Conservation (phyloP, 345 rosid genomes). For the Theobroma cacao region DNA sequence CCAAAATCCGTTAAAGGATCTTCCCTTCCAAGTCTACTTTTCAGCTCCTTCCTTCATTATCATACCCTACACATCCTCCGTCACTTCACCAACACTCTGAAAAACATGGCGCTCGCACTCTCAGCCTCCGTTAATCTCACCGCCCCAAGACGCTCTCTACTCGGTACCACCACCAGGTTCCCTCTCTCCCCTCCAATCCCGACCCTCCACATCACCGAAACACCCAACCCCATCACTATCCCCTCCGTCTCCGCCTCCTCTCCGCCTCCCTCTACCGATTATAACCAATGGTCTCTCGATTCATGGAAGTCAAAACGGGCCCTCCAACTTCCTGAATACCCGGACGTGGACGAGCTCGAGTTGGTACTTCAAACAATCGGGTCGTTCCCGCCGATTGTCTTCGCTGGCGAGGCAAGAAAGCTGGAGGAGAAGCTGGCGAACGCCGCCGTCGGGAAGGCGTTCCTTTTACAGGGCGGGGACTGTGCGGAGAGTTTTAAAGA, state of each 20-base stretch:
- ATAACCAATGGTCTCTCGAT: conserved; percentile 25
- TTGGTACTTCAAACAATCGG: conserved; percentile 29
- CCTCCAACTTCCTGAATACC: conserved; percentile 36
- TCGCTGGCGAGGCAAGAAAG: conserved; percentile 44
- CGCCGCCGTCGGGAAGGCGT: conserved; percentile 58
- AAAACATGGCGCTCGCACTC: conserved; percentile 13
- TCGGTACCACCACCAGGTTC: conserved; percentile 6
- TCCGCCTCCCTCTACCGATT: conserved; percentile 4
- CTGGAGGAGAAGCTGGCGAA: conserved; percentile 52
- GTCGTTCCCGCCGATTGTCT: conserved; percentile 40
- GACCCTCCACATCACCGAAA: conserved; percentile 14
- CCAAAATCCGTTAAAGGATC: not conserved
- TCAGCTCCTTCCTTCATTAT: too few species aligned
- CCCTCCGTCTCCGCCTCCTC: conserved; percentile 24
- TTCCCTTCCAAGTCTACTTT: not conserved
- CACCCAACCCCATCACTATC: not conserved
- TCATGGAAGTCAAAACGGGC: conserved; percentile 39
- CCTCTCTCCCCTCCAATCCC: not conserved
- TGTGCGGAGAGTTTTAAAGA: conserved; percentile 72
- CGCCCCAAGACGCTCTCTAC: conserved; percentile 11
- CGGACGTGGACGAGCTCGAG: conserved; percentile 25
- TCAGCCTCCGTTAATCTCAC: conserved; percentile 23
- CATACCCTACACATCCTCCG: not conserved
- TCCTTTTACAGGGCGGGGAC: conserved; percentile 67
- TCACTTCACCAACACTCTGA: not conserved